Conservation (phyloP, 2,329 filamentous ascomycete species). For the Xylaria sp. region DNA sequence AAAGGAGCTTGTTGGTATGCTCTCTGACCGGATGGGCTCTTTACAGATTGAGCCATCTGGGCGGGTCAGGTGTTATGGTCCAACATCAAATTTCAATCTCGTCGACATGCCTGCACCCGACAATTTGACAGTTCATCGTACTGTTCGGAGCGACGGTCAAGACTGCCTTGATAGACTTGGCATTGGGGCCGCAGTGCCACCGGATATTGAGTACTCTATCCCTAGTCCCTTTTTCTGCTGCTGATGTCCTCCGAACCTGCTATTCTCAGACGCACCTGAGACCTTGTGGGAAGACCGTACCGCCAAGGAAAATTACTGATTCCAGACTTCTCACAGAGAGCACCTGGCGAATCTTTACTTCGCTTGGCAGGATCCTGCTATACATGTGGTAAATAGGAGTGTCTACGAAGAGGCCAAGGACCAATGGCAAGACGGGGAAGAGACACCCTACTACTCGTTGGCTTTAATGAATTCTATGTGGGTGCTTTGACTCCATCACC, state of each 20-base stretch:
- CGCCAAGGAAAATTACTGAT: neutral
- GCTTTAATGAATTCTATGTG: slow-evolving; percentile 8
- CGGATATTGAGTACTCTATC: neutral
- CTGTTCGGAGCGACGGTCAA: slow-evolving; percentile 3
- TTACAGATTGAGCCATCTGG: slow-evolving; percentile 2
- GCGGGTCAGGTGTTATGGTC: neutral
- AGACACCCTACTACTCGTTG: neutral
- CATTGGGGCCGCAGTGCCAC: neutral
- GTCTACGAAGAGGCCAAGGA: slow-evolving; percentile 13
- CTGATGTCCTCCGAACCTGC: neutral
- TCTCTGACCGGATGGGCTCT: slow-evolving; percentile 8
- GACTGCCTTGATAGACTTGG: slow-evolving; percentile 2
- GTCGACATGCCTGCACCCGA: slow-evolving; percentile 10
- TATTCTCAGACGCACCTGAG: too few relatives aligned
- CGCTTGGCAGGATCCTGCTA: slow-evolving; percentile 8
- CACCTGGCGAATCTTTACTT: slow-evolving; percentile 6
- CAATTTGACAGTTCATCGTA: slow-evolving; percentile 4
- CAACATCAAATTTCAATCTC: slow-evolving; percentile 9
- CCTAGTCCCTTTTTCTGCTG: too few relatives aligned
- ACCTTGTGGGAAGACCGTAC: neutral
- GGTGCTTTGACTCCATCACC: neutral
- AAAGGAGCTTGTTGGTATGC: neutral
- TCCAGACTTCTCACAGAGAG: neutral
- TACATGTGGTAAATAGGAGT: slow-evolving; percentile 14
- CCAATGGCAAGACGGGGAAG: slow-evolving; percentile 6